Conservation (phyloP, 768 basidiomycete species). For the Termitomyces sp. region DNA sequence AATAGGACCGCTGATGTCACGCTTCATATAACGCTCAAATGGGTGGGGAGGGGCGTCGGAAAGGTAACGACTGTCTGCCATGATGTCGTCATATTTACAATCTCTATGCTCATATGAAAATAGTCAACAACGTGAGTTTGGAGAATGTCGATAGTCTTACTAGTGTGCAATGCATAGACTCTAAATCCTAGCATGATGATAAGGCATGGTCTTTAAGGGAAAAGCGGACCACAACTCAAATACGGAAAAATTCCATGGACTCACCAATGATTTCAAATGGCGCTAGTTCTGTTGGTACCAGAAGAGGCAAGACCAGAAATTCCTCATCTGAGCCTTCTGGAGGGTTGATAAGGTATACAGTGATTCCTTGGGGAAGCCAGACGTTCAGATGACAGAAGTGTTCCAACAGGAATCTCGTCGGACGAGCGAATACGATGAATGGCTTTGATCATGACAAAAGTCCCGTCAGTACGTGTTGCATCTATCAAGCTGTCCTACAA, state of each 20-base stretch:
- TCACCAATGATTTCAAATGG: neutral
- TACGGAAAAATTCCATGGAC: neutral
- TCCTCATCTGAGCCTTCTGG: slow-evolving; percentile 10
- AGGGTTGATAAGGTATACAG: slow-evolving; percentile 21
- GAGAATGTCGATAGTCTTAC: slow-evolving; percentile 6
- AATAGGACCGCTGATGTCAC: neutral
- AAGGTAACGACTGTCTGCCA: slow-evolving; percentile 10
- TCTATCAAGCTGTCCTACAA: neutral
- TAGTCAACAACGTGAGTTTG: neutral
- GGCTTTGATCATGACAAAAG: slow-evolving; percentile 1
- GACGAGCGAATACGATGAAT: neutral
- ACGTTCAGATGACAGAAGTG: neutral
- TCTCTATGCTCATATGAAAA: slow-evolving; percentile 2
- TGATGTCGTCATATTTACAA: slow-evolving; percentile 13
- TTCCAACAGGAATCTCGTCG: slow-evolving; percentile 1
- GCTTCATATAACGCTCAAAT: neutral
- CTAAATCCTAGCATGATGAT: slow-evolving; percentile 17
- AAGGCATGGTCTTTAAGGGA: neutral
- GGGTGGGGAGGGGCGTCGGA: slow-evolving; percentile 10
- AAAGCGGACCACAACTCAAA: slow-evolving; percentile 13
- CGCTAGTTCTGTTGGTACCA: neutral
- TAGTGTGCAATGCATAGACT: slow-evolving; percentile 32
- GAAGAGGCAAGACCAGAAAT: neutral
- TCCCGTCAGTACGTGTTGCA: neutral
- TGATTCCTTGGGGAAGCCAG: slow-evolving; percentile 20